A percentile compares a stretch with the other conserved stretches of the same genome.
Conservation (phyloP, 441 rosid genomes). For the Gossypium trilobum region DNA sequence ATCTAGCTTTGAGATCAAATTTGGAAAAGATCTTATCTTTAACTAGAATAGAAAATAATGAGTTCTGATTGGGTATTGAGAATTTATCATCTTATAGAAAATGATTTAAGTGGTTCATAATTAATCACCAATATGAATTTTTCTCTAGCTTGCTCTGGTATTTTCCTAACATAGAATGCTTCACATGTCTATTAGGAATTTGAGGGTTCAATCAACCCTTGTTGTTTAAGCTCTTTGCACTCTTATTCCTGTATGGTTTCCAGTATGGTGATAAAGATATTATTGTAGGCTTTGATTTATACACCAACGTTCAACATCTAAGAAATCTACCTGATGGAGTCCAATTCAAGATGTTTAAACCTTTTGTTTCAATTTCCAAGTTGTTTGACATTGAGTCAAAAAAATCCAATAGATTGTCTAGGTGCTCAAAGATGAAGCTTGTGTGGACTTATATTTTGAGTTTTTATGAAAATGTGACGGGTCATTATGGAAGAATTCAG, state of each 20-base stretch:
- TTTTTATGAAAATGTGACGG: too few relatives aligned
- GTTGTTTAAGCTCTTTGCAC: not conserved
- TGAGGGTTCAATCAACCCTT: not conserved
- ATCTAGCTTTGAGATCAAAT: too few relatives aligned
- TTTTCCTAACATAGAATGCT: not conserved
- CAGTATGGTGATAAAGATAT: too few relatives aligned
- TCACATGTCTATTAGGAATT: not conserved
- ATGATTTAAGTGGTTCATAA: not conserved
- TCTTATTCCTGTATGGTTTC: not conserved
- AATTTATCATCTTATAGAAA: not conserved
- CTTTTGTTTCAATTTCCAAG: too few relatives aligned
- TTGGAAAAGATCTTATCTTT: not conserved
- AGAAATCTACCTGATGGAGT: too few relatives aligned
- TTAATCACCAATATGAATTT: not conserved
- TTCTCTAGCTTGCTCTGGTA: not conserved
- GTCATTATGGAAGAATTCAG: not conserved
- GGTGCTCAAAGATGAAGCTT: not conserved
- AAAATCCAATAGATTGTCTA: too few relatives aligned
- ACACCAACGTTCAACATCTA: too few relatives aligned
- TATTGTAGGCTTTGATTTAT: too few relatives aligned
- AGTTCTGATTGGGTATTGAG: not conserved
- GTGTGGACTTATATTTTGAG: not conserved
- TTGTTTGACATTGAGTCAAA: too few relatives aligned
- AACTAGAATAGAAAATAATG: not conserved
- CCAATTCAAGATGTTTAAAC: too few relatives aligned